These are phyloP conservation scores for Rhodotorula sp. DNA, from an alignment of 1,284 basidiomycete genomes.

Conservation along the genomic window DNA sequence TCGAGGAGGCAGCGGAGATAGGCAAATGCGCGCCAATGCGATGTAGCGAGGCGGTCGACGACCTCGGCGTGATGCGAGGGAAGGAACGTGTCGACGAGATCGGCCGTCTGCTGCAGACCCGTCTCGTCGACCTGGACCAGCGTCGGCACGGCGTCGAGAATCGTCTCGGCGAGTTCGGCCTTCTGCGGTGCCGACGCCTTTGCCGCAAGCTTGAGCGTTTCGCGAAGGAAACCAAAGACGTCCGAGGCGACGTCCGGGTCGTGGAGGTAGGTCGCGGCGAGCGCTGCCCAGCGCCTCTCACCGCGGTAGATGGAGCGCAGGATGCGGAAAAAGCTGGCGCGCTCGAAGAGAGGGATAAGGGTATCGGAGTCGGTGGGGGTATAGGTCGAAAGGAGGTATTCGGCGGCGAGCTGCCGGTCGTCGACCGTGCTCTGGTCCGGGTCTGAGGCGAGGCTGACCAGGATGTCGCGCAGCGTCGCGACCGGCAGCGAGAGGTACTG, in stretches of 20 bases:
- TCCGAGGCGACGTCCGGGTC: slow-evolving; percentile 68
- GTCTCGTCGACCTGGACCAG: slow-evolving; percentile 49
- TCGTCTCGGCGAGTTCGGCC: slow-evolving; percentile 21
- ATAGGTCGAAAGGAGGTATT: slow-evolving; percentile 91
- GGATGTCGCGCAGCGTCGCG: slow-evolving; percentile 69
- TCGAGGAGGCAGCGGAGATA: slow-evolving; percentile 79
- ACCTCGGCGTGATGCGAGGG: slow-evolving; percentile 64
- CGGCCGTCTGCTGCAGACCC: slow-evolving; percentile 68
- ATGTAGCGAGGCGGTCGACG: slow-evolving; percentile 48
- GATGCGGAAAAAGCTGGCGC: slow-evolving; percentile 87
- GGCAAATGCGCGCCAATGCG: slow-evolving; percentile 64
- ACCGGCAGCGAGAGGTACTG: slow-evolving; percentile 77
- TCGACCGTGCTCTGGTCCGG: slow-evolving; percentile 73
- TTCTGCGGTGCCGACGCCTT: slow-evolving; percentile 6
- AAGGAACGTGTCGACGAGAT: slow-evolving; percentile 69
- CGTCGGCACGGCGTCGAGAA: slow-evolving; percentile 37
- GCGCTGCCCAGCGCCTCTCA: slow-evolving; percentile 71
- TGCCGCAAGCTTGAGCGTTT: slow-evolving; percentile 33
- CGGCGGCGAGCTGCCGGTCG: slow-evolving; percentile 91
- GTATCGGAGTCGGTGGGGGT: slow-evolving; percentile 74
- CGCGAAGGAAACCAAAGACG: slow-evolving; percentile 56
- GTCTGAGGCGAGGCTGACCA: slow-evolving; percentile 75
- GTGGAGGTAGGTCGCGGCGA: slow-evolving; percentile 72
- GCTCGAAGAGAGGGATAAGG: slow-evolving; percentile 70
- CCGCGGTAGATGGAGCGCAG: slow-evolving; percentile 75